phyloP scores from a whole-genome alignment of 1,284 basidiomycete species.

The Boletellus deceptivus region DNA sequence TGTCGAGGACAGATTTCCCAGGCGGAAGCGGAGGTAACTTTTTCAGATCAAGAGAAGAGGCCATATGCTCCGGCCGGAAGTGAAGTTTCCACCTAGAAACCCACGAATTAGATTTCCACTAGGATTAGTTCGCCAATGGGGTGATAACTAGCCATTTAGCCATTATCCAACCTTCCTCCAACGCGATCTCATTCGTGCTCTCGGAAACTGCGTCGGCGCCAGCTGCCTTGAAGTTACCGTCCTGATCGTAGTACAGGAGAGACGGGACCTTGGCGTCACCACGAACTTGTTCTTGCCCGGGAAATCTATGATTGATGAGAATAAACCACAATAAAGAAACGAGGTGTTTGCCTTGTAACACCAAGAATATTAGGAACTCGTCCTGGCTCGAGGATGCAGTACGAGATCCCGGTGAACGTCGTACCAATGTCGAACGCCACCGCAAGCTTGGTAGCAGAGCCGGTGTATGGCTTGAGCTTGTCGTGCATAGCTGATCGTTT shows the following conservation, averaged over 20 bases:
- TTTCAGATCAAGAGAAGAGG: not conserved
- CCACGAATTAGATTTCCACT: conserved; percentile 25
- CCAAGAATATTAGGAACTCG: too few species aligned
- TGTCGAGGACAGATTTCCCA: conserved; percentile 43
- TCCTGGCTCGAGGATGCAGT: too few species aligned
- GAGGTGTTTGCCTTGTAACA: too few species aligned
- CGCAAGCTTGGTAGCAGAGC: too few species aligned
- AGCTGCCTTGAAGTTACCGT: not conserved
- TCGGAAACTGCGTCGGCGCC: not conserved
- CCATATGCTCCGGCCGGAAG: conserved; percentile 30
- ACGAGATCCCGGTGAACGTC: not conserved
- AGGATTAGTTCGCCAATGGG: not conserved
- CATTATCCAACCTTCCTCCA: not conserved
- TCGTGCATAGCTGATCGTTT: too few species aligned
- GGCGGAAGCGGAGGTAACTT: conserved; percentile 23
- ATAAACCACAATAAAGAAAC: not conserved
- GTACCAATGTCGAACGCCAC: too few species aligned
- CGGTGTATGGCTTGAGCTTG: too few species aligned
- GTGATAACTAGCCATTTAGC: not conserved
- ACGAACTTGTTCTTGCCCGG: not conserved
- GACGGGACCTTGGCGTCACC: too few species aligned
- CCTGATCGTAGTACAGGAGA: not conserved
- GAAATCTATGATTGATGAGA: not conserved
- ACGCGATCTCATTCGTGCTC: not conserved
- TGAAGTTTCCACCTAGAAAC: too few species aligned